Conservation (phyloP, 2,329 filamentous ascomycete species). For the Arthrobotrys conoides region DNA sequence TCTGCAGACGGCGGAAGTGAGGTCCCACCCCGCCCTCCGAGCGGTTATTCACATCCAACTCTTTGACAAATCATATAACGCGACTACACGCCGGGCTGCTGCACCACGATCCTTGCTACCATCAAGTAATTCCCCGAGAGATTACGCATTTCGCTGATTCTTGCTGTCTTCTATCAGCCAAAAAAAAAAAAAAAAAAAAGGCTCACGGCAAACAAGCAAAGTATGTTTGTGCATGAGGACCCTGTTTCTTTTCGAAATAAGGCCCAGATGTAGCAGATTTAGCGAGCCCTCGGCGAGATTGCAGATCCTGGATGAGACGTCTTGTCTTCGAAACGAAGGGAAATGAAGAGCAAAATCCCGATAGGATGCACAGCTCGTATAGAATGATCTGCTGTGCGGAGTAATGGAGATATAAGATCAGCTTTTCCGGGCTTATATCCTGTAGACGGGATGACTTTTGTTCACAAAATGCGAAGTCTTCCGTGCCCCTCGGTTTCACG, state of each 20-base stretch:
- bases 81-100: conserved; percentile 60
- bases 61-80: conserved; percentile 60
- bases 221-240: conserved; percentile 38
- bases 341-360: conserved; percentile 24
- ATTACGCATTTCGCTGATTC: conserved; percentile 57
- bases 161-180: conserved; percentile 18
- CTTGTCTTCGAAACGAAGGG: conserved; percentile 36
- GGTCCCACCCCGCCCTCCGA: conserved; percentile 56
- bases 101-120: conserved; percentile 57
- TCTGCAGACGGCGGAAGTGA: conserved; percentile 60
- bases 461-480: conserved; percentile 24
- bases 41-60: conserved; percentile 56
- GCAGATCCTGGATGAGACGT: conserved; percentile 48
- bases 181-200: conserved; percentile 1
- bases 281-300: conserved; percentile 60
- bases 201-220: conserved; percentile 52
- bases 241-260: conserved; percentile 50
- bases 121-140: conserved; percentile 60
- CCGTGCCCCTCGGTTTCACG: conserved; percentile 53
- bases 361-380: conserved; percentile 40
- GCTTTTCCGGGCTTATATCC: conserved; percentile 24
- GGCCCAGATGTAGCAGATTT: conserved; percentile 58
- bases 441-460: conserved; percentile 49
- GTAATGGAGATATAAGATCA: conserved; percentile 21
- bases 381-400: conserved; percentile 26